Percentiles rank a stretch among this genome's conserved stretches.
These are phyloP conservation scores for Amylostereum areolatum DNA, from an alignment of 1,284 basidiomycete genomes.

Conservation along the genomic window DNA sequence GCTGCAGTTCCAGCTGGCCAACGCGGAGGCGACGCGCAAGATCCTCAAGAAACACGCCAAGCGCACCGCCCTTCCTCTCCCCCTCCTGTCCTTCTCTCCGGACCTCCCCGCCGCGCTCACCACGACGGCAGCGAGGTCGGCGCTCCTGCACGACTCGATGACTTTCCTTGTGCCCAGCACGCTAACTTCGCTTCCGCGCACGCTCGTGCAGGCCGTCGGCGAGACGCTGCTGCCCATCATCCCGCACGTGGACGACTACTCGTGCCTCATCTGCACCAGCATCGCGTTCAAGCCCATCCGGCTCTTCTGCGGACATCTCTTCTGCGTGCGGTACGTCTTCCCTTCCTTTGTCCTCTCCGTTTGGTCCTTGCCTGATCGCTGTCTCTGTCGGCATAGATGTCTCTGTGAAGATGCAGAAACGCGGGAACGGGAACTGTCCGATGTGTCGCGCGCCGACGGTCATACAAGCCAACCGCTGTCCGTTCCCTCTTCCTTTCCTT, in stretches of 20 bases:
- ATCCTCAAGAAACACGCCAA: slow-evolving; percentile 96
- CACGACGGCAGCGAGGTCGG: slow-evolving; percentile 2
- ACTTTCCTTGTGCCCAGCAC: slow-evolving; percentile 18
- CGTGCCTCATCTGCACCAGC: slow-evolving; percentile 73
- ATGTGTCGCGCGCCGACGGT: slow-evolving; percentile 81
- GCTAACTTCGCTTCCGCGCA: slow-evolving; percentile 60
- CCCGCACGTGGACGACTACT: slow-evolving; percentile 77
- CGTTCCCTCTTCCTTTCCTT: slow-evolving; percentile 23
- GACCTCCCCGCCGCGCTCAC: not conserved
- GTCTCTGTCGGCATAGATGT: slow-evolving; percentile 40
- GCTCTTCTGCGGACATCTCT: slow-evolving; percentile 82
- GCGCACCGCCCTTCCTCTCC: slow-evolving; percentile 64
- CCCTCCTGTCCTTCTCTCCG: slow-evolving; percentile 18
- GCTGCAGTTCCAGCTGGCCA: slow-evolving; percentile 73
- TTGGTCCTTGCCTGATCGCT: not conserved
- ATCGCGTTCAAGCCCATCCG: slow-evolving; percentile 89
- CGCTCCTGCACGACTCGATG: slow-evolving; percentile 3
- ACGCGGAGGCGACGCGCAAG: slow-evolving; percentile 84
- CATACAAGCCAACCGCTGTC: slow-evolving; percentile 68
- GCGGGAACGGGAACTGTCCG: slow-evolving; percentile 77
- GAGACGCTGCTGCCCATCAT: slow-evolving; percentile 82
- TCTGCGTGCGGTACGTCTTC: slow-evolving; percentile 66
- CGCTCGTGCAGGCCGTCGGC: slow-evolving; percentile 82
- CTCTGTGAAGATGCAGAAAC: slow-evolving; percentile 93
- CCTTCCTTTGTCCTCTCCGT: not conserved